phyloP scores from a whole-genome alignment of 495 filamentous ascomycete species.

The Penicillium mononematosum region DNA sequence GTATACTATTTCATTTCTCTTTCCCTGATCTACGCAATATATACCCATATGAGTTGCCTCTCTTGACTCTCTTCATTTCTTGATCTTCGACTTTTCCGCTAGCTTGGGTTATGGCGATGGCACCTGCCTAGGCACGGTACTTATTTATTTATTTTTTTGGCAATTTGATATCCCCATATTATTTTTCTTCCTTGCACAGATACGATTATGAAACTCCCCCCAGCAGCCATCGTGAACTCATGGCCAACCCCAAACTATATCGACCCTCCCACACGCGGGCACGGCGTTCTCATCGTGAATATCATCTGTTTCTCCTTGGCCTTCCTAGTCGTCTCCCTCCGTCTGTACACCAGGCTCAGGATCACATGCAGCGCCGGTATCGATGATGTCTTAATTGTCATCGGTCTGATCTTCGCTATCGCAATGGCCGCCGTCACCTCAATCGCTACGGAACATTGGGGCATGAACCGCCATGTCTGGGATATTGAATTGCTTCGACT shows the following conservation, averaged over 20 bases:
- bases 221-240: conserved; percentile 37
- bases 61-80: not conserved
- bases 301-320: conserved; percentile 38
- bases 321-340: conserved; percentile 41
- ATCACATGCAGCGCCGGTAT: conserved; percentile 47
- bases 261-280: conserved; percentile 52
- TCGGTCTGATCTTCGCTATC: conserved; percentile 36
- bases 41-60: not conserved
- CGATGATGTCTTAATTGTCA: conserved; percentile 50
- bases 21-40: not conserved
- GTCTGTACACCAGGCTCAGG: conserved; percentile 49
- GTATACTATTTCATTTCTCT: not conserved
- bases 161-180: not conserved
- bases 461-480: conserved; percentile 58
- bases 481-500: conserved; percentile 44
- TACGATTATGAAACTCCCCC: conserved; percentile 44
- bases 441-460: conserved; percentile 43
- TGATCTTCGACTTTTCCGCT: not conserved
- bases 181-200: not conserved
- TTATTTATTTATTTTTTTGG: not conserved
- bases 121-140: not conserved
- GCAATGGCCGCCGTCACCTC: conserved; percentile 47
- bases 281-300: conserved; percentile 43
- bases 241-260: conserved; percentile 59
- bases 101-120: not conserved